Base-by-base conservation (phyloP, 2,329 filamentous ascomycete species). In the Mariannaea sp. region DNA sequence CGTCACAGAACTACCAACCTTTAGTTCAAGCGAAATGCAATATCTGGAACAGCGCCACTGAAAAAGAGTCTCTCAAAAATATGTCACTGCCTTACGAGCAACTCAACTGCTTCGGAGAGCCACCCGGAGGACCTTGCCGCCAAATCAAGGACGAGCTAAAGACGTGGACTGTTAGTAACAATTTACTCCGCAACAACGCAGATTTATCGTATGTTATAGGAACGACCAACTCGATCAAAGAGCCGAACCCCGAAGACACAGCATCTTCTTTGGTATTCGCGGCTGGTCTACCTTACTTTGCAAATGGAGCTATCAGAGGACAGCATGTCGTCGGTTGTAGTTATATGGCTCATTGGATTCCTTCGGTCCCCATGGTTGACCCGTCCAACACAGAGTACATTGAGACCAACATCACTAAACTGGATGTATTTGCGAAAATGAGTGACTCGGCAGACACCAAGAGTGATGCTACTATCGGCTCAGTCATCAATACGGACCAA, bases 291-390 rank as follows among this genome's bases (percentile, higher is more conserved):
- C 49, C 49, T n/a, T 52, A 52, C 13, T 4, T n/a, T 3, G 13
- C 22, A 3, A 33, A 40, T 10, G 20, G 20, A 12, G 19, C 9
- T 5, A 5, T n/a, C 10, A 6, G 30, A 2, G 49, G 49, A 19
- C 13, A 33, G 14, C 42, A 35, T 17, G 27, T 52, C 6, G 24
- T 38, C 3, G 27, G 33, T 9, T 52, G 49, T 16, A 52, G 49
- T 20, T 33, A 41, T 19, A 52, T 52, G 27, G 14, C 49, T 4
- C 49, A 52, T 26, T 52, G 49, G 49, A 33, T 52, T 10, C 42
- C 49, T 5, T 52, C 49, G 2, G 14, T 26, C 12, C 36, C 38
- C 3, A 22, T 9, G 27, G 17, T 26, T 16, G 36, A 47, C 16
- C 38, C 36, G 13, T 19, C 32, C 20, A 45, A 40, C 8, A 13